Percentiles rank a stretch among this genome's conserved stretches.
Evolutionary conservation across 257 asterid genomes (phyloP).

Genomic region (Perilla frutescens): DNA sequence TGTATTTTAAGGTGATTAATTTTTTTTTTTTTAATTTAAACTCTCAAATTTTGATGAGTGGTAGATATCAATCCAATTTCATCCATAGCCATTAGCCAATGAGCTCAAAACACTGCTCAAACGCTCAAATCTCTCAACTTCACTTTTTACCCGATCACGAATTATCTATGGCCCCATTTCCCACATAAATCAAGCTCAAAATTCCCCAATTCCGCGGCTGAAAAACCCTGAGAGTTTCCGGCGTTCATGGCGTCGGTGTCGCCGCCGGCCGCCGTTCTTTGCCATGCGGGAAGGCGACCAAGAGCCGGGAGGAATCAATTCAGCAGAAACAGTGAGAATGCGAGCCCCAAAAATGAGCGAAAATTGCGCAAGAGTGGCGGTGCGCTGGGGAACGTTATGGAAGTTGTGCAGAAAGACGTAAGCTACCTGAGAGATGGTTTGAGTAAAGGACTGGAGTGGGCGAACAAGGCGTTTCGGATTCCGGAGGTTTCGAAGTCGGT

Average conservation of each 20-base stretch:
- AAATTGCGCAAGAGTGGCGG: slow-evolving; percentile 45
- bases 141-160: background rate
- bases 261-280: slow-evolving; percentile 42
- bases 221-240: background rate
- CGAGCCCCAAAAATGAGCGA: slow-evolving; percentile 32
- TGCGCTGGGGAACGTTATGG: slow-evolving; percentile 53
- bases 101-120: background rate
- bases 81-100: background rate
- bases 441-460: slow-evolving; percentile 71
- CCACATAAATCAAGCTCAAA: slow-evolving; percentile 20
- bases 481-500: slow-evolving; percentile 63
- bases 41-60: background rate
- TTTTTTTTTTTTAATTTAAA: background rate
- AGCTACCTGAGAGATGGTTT: slow-evolving; percentile 57
- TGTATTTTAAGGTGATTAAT: too few species aligned
- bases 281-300: slow-evolving; percentile 32
- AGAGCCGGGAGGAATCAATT: slow-evolving; percentile 35
- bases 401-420: slow-evolving; percentile 69
- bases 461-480: slow-evolving; percentile 59
- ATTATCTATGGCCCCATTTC: background rate
- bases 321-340: slow-evolving; percentile 25
- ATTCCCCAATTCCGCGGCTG: background rate
- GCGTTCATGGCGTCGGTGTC: slow-evolving; percentile 42
- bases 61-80: slow-evolving; percentile 10
- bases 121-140: background rate